phyloP scores from a whole-genome alignment of 2,329 filamentous ascomycete species.

The Coniochaeta hoffmannii region DNA sequence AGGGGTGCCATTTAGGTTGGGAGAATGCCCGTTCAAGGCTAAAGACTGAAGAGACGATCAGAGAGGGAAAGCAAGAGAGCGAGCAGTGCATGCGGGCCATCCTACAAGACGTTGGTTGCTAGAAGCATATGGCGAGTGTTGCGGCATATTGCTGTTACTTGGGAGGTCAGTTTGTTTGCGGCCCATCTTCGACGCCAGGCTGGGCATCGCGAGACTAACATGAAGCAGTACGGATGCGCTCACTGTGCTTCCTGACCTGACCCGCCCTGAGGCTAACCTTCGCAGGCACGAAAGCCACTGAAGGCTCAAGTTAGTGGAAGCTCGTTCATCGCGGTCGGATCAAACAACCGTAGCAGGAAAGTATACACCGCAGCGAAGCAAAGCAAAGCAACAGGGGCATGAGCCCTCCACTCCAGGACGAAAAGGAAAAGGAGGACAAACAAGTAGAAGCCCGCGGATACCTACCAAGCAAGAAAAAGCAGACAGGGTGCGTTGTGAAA shows the following conservation, averaged over 20 bases:
- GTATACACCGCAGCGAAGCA: too few species aligned
- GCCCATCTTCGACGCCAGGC: background rate
- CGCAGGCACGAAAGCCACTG: background rate
- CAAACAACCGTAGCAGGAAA: too few species aligned
- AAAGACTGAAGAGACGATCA: background rate
- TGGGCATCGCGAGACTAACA: background rate
- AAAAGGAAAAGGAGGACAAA: background rate
- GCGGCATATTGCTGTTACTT: background rate
- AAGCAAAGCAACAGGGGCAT: too few species aligned
- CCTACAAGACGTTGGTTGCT: background rate
- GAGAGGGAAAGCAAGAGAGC: background rate
- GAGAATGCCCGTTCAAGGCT: background rate
- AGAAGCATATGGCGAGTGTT: background rate
- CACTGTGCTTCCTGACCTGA: background rate
- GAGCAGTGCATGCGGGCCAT: background rate
- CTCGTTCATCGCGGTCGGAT: too few species aligned
- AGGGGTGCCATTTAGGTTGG: background rate
- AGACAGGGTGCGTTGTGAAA: background rate
- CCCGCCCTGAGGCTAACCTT: background rate
- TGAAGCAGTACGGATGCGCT: background rate
- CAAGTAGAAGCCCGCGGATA: background rate
- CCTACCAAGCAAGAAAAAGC: background rate
- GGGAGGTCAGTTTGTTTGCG: background rate
- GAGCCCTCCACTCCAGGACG: too few species aligned
- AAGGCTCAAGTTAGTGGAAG: background rate